These are phyloP conservation scores for Metschnikowia dekortorum DNA, from an alignment of 805 yeast genomes.

Conservation along the genomic window DNA sequence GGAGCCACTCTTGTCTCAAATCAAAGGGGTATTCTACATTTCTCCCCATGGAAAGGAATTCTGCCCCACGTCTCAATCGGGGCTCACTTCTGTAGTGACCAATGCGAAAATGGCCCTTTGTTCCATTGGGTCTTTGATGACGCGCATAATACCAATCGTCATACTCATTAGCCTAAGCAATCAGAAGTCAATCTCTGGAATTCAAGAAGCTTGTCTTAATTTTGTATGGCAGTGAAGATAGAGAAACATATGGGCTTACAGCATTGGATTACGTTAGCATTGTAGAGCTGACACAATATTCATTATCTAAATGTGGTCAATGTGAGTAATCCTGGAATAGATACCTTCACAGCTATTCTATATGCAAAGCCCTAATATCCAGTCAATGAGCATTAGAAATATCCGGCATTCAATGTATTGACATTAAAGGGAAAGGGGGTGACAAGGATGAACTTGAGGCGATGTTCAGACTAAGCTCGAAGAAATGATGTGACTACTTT, in stretches of 20 bases:
- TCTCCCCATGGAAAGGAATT: conserved; percentile 87
- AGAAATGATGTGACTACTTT: conserved; percentile 9
- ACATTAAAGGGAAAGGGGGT: conserved; percentile 24
- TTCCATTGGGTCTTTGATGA: conserved; percentile 86
- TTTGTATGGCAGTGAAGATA: conserved; percentile 69
- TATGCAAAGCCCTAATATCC: conserved; percentile 46
- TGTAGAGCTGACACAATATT: conserved; percentile 52
- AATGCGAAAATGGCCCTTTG: conserved; percentile 56
- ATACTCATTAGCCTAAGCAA: conserved; percentile 66
- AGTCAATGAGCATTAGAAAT: conserved; percentile 41
- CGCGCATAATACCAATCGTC: conserved; percentile 71
- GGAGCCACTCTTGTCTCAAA: conserved; percentile 44
- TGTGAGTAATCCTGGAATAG: conserved; percentile 31
- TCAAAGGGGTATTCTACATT: conserved; percentile 68
- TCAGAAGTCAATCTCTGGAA: conserved; percentile 22
- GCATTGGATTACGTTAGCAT: conserved; percentile 57
- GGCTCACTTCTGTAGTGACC: conserved; percentile 51
- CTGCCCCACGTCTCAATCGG: conserved; percentile 64
- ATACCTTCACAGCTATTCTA: conserved; percentile 61
- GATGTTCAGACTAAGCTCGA: conserved; percentile 27
- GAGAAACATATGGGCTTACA: conserved; percentile 71
- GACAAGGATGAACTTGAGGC: conserved; percentile 31
- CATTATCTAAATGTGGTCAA: conserved; percentile 28
- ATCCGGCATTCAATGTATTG: conserved; percentile 46
- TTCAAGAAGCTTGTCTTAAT: conserved; percentile 52